Evolutionary conservation across 352 stramenopile genomes (phyloP), one percentile per base, ranked within the genome.

Genomic region (Globisporangium cylindrosporum): DNA sequence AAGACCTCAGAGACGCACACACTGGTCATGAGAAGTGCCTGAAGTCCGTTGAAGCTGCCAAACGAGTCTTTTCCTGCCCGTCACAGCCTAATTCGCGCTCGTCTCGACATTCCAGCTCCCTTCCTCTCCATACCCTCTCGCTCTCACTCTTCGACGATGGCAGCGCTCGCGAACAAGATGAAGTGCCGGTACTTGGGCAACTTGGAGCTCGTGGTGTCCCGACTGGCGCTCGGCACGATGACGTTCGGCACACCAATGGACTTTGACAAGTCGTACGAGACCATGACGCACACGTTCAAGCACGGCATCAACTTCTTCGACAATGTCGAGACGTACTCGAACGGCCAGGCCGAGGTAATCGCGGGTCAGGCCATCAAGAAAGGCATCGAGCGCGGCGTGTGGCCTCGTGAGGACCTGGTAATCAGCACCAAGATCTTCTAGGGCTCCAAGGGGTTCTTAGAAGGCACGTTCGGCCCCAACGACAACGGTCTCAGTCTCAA

Each of bases 251-350:
- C 34, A 7, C 34, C 10, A 10, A 15, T 64, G 57, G 73, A 43
- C 12, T 54, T 60, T 9, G 69, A 71, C 3, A 54, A 56, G 18
- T 64, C 59, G 27, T 80, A 79, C 71, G 69, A 73, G 20, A 75
- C 82, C 64, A 64, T 82, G 58, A 53, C 3, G 27, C 34, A 67
- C 25, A 73, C 73, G 0, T 85, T 72, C 67, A 18, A 76, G 54
- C 32, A 73, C 36, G 83, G 81, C 18, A 67, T 90, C 70, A 88
- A 88, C 71, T 83, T 88, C 43, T 81, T 86, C 48, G 83, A 90
- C 72, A 77, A 64, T 29, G 80, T 78, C n/a, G 78, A 81, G 64
- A 38, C 53, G 10, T 88, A 87, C 61, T 60, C 53, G 8, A 24
- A 25, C 3, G 80, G 80, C 22, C 8, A 72, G 15, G 67, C 79